These are phyloP conservation scores for Hericium alpestre DNA, from an alignment of 768 basidiomycete species.

Conservation along the genomic window DNA sequence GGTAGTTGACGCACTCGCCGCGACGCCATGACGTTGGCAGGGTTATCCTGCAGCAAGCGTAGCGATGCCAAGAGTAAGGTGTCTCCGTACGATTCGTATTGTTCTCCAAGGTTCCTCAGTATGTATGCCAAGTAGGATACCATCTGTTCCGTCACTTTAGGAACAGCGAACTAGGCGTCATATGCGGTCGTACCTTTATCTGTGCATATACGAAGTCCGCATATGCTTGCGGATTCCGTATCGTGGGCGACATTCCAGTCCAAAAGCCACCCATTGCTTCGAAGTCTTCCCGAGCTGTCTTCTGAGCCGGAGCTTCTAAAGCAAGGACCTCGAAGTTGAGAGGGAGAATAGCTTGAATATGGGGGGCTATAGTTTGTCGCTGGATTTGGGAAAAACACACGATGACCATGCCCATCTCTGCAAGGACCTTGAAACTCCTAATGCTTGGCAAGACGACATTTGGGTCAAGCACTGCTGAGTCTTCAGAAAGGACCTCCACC, in stretches of 20 bases:
- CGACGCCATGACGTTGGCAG: conserved; percentile 69
- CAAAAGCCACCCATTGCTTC: conserved; percentile 78
- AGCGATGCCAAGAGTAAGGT: conserved; percentile 70
- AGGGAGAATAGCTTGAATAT: conserved; percentile 59
- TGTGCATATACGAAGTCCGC: conserved; percentile 80
- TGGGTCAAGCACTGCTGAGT: conserved; percentile 43
- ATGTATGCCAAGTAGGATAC: conserved; percentile 89
- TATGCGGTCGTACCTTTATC: conserved; percentile 54
- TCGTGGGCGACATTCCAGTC: conserved; percentile 69
- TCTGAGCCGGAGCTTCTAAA: conserved; percentile 74
- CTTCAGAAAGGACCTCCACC: conserved; percentile 61
- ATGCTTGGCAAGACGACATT: conserved; percentile 58
- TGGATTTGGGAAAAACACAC: conserved; percentile 84
- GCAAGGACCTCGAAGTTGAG: conserved; percentile 74
- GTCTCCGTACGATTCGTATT: conserved; percentile 69
- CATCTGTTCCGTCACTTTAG: conserved; percentile 40
- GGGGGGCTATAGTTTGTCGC: conserved; percentile 48
- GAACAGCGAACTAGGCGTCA: neutral
- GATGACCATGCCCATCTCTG: conserved; percentile 88
- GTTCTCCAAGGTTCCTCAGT: conserved; percentile 54
- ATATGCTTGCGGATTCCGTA: conserved; percentile 66
- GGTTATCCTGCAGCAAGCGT: conserved; percentile 89
- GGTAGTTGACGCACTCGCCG: conserved; percentile 53
- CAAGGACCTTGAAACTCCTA: conserved; percentile 86
- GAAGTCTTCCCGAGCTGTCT: conserved; percentile 61